Evolutionary conservation across 2,329 filamentous ascomycete genomes (phyloP).

Genomic region (Pseudogymnoascus sp.): DNA sequence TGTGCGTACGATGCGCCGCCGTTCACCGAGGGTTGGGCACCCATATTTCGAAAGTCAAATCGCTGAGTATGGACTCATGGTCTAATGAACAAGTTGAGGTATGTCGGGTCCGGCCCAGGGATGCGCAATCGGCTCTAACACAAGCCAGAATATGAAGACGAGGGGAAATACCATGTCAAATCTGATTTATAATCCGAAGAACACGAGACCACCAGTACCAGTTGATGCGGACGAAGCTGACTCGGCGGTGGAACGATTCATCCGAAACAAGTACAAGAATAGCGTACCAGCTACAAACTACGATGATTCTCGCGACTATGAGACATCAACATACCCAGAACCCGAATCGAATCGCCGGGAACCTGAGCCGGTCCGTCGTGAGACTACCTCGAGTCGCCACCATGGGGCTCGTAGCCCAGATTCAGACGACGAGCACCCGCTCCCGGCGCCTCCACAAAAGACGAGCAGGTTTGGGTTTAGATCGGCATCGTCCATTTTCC

Average conservation of each 20-base stretch:
- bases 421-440: constrained; percentile 47
- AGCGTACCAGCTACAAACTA: constrained; percentile 33
- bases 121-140: constrained; percentile 16
- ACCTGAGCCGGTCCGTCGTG: constrained; percentile 25
- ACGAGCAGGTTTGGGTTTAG: constrained; percentile 51
- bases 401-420: constrained; percentile 36
- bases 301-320: constrained; percentile 11
- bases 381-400: constrained; percentile 38
- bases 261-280: constrained; percentile 83
- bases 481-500: constrained; percentile 50
- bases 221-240: constrained; percentile 89
- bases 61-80: constrained; percentile 97
- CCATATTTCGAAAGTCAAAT: constrained; percentile 98
- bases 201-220: constrained; percentile 73
- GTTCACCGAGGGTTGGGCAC: constrained; percentile 95
- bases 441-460: constrained; percentile 55
- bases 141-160: constrained; percentile 76
- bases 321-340: constrained; percentile 21
- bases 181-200: constrained; percentile 79
- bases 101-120: constrained; percentile 29
- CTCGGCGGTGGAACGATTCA: constrained; percentile 89
- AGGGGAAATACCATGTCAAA: constrained; percentile 83
- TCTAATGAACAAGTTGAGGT: constrained; percentile 93
- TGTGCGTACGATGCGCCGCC: constrained; percentile 95
- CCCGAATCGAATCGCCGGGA: constrained; percentile 13